These are phyloP conservation scores for Microdochium nivale DNA, from an alignment of 2,329 filamentous ascomycete genomes.

Conservation along the genomic window DNA sequence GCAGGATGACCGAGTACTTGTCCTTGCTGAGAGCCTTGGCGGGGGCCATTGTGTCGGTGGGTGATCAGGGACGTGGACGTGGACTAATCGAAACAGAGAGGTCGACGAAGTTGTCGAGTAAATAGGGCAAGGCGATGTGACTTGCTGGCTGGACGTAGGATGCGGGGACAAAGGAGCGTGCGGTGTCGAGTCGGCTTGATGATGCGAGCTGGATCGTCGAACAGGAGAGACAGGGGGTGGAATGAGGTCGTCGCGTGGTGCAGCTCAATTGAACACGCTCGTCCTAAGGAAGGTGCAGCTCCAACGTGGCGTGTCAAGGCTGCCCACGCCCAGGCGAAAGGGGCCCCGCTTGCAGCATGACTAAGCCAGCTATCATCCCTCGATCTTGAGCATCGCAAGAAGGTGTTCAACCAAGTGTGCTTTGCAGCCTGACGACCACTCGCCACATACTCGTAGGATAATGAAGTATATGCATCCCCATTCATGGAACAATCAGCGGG, in stretches of 20 bases:
- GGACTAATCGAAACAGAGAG: not conserved
- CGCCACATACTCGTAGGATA: too few species aligned
- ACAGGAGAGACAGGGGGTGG: not conserved
- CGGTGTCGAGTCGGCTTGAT: constrained; percentile 4
- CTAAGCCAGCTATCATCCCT: too few species aligned
- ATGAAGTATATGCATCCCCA: too few species aligned
- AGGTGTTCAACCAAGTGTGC: too few species aligned
- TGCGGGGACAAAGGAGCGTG: constrained; percentile 6
- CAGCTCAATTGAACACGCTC: not conserved
- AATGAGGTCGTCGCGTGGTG: not conserved
- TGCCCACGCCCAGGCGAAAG: too few species aligned
- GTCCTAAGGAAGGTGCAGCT: not conserved
- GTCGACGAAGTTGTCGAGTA: not conserved
- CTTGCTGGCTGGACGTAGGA: not conserved
- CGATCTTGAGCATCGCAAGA: too few species aligned
- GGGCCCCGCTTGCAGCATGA: too few species aligned
- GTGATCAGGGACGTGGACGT: not conserved
- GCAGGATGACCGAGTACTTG: constrained; percentile 96
- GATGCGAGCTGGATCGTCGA: not conserved
- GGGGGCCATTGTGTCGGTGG: constrained; percentile 33
- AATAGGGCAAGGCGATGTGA: not conserved
- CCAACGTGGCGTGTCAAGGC: not conserved
- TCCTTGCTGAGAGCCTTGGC: constrained; percentile 36
- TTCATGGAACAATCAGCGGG: too few species aligned
- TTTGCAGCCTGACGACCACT: too few species aligned